Base-by-base conservation (phyloP, 2,329 filamentous ascomycete genomes). In the Hypoxylon sp. region DNA sequence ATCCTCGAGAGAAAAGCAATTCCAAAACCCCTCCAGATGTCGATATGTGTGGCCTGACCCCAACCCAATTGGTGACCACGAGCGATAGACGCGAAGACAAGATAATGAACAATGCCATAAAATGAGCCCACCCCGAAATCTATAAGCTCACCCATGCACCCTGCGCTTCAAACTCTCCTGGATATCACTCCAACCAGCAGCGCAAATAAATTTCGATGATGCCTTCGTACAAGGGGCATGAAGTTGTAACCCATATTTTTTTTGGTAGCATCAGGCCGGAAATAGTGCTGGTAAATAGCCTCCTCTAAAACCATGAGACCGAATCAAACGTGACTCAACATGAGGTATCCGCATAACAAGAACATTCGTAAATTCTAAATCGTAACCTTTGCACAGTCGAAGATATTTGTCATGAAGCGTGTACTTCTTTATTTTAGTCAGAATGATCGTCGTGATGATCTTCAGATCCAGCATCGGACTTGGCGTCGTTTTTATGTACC, bases 401-500 rank as follows among this genome's bases (percentile, higher is more conserved):
- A 71, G 55, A 62, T 55, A 66, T 71, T 72, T 68, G 63, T 70
- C 60, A 47, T 71, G 37, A 69, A 66, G 62, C 55, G 50, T 69
- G 39, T 17, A 53, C 44, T 60, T 64, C 33, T 29, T 59, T 54
- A 26, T 62, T 73, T 78, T 81, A 88, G 66, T 89, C 87, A 1
- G 88, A 90, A 61, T 90, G 84, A 73, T 88, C 86, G 62, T 89
- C 87, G 74, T 90, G 84, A 69, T 88, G 86, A 67, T 89, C 87
- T 74, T 90, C 88, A 5, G 88, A 90, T 29, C 88, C 88, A 26
- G 87, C 85, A 71, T 90, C 88, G 2, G 88, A 90, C 51, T 84
- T 86, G 9, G 85, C 81, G 54, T 93, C 91, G 75, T 91, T 90
- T 82, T 94, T 96, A 86, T 99, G 96, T 52, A 98, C 95, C 83